These are phyloP conservation scores for Onygenales sp. DNA, from an alignment of 2,329 filamentous ascomycete species.

Conservation along the genomic window DNA sequence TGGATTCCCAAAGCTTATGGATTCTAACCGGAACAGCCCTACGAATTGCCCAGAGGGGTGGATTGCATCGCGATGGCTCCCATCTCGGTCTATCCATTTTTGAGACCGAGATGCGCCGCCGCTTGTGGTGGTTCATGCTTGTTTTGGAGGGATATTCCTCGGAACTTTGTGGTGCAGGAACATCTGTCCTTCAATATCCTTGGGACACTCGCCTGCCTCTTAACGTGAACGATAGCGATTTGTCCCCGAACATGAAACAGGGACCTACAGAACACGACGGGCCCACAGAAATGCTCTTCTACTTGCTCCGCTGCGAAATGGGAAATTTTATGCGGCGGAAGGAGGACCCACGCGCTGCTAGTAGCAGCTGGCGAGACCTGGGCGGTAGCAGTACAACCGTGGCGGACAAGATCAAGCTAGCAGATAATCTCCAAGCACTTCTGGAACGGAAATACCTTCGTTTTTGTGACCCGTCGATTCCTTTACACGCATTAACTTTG, in stretches of 20 bases:
- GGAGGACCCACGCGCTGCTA: neutral
- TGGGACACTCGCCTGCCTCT: constrained; percentile 36
- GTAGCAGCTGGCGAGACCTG: neutral
- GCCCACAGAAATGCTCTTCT: constrained; percentile 35
- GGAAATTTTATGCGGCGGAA: constrained; percentile 29
- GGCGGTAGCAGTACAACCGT: neutral
- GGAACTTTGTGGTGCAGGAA: constrained; percentile 29
- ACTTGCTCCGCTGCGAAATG: constrained; percentile 34
- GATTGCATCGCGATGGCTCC: constrained; percentile 54
- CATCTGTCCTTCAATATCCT: constrained; percentile 19
- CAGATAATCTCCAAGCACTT: constrained; percentile 19
- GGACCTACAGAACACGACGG: constrained; percentile 19
- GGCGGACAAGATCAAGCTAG: constrained; percentile 13
- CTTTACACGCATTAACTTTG: constrained; percentile 31
- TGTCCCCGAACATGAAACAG: constrained; percentile 30
- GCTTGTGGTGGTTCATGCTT: constrained; percentile 64
- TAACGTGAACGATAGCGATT: constrained; percentile 35
- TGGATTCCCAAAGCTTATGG: constrained; percentile 4
- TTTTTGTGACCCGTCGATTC: constrained; percentile 26
- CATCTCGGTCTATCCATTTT: constrained; percentile 38
- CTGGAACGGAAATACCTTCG: constrained; percentile 24
- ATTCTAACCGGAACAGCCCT: constrained; percentile 52
- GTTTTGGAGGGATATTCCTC: constrained; percentile 60
- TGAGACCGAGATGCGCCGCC: constrained; percentile 60
- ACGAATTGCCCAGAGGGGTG: constrained; percentile 58